Conservation (phyloP, 164 flowering plant genomes). For the Cinnamomum chago region DNA sequence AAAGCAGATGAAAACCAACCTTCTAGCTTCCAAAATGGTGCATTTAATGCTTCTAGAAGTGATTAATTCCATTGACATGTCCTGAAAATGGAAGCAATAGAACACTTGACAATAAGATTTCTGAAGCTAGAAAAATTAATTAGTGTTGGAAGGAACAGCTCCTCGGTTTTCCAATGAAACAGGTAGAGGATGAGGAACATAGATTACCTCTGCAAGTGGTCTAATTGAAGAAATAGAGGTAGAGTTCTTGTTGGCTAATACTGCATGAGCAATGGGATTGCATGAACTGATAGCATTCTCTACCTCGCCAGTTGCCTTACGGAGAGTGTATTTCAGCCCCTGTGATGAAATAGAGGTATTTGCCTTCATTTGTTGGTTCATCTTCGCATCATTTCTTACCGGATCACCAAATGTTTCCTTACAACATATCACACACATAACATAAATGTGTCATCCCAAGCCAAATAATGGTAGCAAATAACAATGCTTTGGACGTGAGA, state of each 20-base stretch:
- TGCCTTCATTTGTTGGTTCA: slow-evolving; percentile 6
- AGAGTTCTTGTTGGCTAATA: slow-evolving; percentile 1
- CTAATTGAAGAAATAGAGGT: background rate
- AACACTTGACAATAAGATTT: background rate
- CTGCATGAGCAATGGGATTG: slow-evolving; percentile 4
- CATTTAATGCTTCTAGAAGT: background rate
- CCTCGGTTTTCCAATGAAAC: background rate
- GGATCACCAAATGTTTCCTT: slow-evolving; percentile 12
- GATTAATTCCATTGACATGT: background rate
- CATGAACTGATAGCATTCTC: slow-evolving; percentile 5
- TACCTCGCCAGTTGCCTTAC: background rate
- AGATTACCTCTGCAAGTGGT: background rate
- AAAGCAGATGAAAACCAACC: background rate
- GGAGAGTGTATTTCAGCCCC: slow-evolving; percentile 1
- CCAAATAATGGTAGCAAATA: background rate
- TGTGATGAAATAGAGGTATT: slow-evolving; percentile 5
- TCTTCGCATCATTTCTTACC: background rate
- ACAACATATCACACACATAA: background rate
- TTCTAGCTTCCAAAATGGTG: background rate
- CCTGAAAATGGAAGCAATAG: background rate
- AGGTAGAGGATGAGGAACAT: background rate
- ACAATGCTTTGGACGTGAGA: background rate
- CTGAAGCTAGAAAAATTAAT: background rate
- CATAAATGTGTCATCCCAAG: background rate
- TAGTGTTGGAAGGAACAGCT: background rate